Percentiles rank a stretch among this genome's conserved stretches.
Conservation (phyloP, 164 flowering plant species). For the Dillenia turbinata region DNA sequence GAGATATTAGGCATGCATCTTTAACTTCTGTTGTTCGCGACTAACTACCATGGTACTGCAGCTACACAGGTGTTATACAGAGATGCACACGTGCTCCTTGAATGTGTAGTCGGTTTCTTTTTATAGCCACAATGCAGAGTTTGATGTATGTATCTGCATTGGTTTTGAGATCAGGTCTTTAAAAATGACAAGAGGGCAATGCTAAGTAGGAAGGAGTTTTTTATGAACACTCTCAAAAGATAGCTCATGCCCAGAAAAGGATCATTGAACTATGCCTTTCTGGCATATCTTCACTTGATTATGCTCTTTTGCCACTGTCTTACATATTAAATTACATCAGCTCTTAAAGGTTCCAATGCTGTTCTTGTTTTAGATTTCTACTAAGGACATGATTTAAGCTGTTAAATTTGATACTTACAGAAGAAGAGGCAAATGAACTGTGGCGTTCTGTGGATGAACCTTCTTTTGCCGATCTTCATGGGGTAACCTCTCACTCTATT, state of each 20-base stretch:
- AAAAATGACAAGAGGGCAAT: conserved; percentile 62
- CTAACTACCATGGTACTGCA: no score
- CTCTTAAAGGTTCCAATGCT: background rate
- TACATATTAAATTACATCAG: background rate
- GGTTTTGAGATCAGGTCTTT: conserved; percentile 43
- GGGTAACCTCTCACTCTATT: conserved; percentile 26
- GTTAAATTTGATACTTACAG: conserved; percentile 39
- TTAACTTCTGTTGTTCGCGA: no score
- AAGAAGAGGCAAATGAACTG: conserved; percentile 72
- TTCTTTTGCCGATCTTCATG: conserved; percentile 90
- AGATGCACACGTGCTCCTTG: no score
- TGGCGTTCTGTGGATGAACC: conserved; percentile 83
- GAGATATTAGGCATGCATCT: no score
- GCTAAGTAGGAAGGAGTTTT: conserved; percentile 73
- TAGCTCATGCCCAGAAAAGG: conserved; percentile 83
- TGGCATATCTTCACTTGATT: conserved; percentile 31
- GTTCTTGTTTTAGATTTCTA: background rate
- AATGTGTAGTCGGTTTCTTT: no score
- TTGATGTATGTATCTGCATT: no score
- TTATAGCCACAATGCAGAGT: no score
- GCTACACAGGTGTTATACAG: no score
- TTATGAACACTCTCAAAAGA: conserved; percentile 87
- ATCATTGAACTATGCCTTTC: conserved; percentile 81
- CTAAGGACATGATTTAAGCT: conserved; percentile 5
- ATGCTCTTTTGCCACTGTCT: background rate